phyloP scores from a whole-genome alignment of 192 early-diverging fungal species.

The Podochytrium sp. region DNA sequence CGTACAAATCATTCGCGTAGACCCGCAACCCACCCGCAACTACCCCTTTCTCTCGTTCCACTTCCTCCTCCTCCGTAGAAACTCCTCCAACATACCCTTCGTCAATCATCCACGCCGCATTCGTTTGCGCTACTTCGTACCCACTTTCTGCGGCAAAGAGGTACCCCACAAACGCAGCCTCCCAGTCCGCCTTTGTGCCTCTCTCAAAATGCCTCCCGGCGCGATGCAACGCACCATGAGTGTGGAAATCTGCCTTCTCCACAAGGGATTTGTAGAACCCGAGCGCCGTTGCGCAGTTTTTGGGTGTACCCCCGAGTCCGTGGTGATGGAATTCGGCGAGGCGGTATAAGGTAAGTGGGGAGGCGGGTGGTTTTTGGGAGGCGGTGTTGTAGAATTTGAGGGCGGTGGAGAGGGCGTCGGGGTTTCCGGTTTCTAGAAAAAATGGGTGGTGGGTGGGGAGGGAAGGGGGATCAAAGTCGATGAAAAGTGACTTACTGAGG shows the following conservation, averaged over 20 bases:
- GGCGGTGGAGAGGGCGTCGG: conserved; percentile 27
- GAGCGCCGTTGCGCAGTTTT: conserved; percentile 57
- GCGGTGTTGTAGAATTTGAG: conserved; percentile 19
- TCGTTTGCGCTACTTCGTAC: conserved; percentile 83
- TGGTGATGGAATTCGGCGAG: conserved; percentile 73
- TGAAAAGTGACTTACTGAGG: conserved; percentile 31
- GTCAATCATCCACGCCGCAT: conserved; percentile 91
- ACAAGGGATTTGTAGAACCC: conserved; percentile 78
- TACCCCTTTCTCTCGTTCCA: background rate
- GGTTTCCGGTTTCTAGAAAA: conserved; percentile 31
- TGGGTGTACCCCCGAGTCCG: conserved; percentile 47
- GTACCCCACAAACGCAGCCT: conserved; percentile 74
- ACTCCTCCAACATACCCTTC: conserved; percentile 31
- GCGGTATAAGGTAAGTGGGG: conserved; percentile 73
- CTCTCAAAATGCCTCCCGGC: conserved; percentile 14
- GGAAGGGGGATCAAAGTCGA: background rate
- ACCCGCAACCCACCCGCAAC: conserved; percentile 7
- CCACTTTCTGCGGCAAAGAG: conserved; percentile 89
- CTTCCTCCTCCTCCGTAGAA: background rate
- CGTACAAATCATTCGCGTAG: conserved; percentile 45
- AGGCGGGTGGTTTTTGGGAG: conserved; percentile 21
- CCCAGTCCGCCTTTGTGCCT: conserved; percentile 63
- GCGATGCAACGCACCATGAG: conserved; percentile 27
- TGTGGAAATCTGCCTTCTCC: conserved; percentile 86
- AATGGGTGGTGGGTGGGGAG: background rate